Conservation (phyloP, 108 stramenopile species). For the Skeletonema grethae region DNA sequence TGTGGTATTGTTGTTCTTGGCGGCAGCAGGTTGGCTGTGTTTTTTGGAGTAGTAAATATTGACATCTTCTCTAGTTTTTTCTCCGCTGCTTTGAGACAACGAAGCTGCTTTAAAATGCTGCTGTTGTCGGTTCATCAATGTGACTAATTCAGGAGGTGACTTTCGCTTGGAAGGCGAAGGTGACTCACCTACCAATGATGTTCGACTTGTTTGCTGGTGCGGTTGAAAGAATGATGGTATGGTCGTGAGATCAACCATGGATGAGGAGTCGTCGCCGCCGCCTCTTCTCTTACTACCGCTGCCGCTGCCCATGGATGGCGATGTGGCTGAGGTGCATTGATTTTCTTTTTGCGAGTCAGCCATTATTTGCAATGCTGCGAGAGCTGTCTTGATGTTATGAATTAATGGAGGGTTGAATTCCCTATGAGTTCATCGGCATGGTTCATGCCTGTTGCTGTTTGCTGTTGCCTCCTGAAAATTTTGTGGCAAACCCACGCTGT, state of each 20-base stretch:
- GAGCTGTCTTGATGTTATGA: no score
- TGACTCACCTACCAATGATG: background rate
- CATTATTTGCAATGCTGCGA: background rate
- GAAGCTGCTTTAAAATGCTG: background rate
- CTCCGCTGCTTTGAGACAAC: background rate
- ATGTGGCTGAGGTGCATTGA: background rate
- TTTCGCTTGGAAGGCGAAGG: background rate
- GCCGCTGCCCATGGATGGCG: background rate
- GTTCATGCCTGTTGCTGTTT: no score
- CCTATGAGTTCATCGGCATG: no score
- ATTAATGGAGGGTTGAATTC: no score
- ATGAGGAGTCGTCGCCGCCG: no score
- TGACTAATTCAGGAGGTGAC: background rate
- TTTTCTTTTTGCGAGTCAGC: background rate
- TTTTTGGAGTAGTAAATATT: background rate
- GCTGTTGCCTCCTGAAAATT: no score
- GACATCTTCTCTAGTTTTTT: conserved; percentile 1
- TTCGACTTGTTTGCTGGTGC: no score
- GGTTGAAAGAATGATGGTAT: no score
- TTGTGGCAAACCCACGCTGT: no score
- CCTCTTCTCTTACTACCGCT: no score
- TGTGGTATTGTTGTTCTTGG: background rate
- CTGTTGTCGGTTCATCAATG: background rate
- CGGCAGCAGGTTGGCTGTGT: background rate
- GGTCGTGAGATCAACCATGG: no score